Evolutionary conservation across 2,329 filamentous ascomycete genomes (phyloP), one percentile per base, ranked within the genome.

Genomic region (Bertia moriformis): DNA sequence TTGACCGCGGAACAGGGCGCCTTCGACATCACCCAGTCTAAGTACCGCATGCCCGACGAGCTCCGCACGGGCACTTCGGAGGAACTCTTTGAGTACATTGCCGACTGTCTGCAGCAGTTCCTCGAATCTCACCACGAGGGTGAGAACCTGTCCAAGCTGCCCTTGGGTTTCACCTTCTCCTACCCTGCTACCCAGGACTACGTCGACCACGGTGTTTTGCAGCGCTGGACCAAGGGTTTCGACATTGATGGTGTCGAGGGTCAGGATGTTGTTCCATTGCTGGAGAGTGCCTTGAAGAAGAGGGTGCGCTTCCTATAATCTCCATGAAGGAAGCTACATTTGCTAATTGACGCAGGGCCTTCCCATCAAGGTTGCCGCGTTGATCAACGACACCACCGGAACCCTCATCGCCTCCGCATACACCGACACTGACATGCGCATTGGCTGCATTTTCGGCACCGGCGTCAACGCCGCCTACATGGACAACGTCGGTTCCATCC

Each of bases 391-490:
- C 54, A 85, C 81, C 39, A 84, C 79, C 27, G 80, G 81, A 48
- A 84, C 80, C 14, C 61, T 85, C 48, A 83, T 85, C 46, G 81
- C 80, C 40, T 83, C 79, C 19, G 69, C 75, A 29, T 85, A 85
- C 58, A 83, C 78, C 10, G 78, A 85, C 51, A 59, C 70, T 19
- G 65, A 71, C 36, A 82, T 83, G 64, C 77, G 71, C 56, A 80
- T 84, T 48, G 80, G 81, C 38, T 83, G 78, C 56, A 85, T 85
- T 49, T 85, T 85, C 53, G 81, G 80, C 46, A 85, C 80, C 14
- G 80, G 80, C 40, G 83, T 80, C 57, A 85, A 85, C 51, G 80
- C 79, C 37, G 80, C 80, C 18, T 85, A 85, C 58, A 83, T 85
- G 77, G 80, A 85, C 54, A 62, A 81, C 49, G 72, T 67, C 42